phyloP scores from a whole-genome alignment of 148 eudicot species.

The Vaccinium vitisidaea region DNA sequence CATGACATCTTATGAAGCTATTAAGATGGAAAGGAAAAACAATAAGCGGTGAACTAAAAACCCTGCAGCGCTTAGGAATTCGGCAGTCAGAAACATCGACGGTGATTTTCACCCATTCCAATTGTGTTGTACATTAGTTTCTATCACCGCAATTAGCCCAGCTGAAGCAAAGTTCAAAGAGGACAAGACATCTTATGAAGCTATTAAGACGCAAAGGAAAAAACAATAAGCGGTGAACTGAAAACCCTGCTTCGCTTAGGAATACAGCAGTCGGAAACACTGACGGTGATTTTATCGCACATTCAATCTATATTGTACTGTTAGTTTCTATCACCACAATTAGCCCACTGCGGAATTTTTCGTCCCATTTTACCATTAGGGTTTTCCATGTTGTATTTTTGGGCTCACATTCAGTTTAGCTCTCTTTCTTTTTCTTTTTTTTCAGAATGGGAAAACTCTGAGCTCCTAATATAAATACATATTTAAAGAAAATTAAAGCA shows the following conservation, averaged over 20 bases:
- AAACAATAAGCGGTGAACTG: constrained; percentile 29
- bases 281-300: background rate
- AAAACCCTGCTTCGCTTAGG: background rate
- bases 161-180: constrained; percentile 95
- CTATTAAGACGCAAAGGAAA: constrained; percentile 83
- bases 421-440: background rate
- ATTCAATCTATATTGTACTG: background rate
- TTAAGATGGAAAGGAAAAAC: constrained; percentile 73
- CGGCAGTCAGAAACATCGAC: background rate
- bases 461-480: background rate
- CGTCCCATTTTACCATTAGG: background rate
- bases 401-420: background rate
- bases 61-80: background rate
- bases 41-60: constrained; percentile 21
- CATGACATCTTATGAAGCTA: constrained; percentile 84
- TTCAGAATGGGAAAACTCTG: background rate
- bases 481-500: background rate
- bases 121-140: background rate
- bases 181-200: constrained; percentile 78
- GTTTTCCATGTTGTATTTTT: constrained; percentile 6
- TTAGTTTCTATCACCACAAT: background rate
- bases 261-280: background rate
- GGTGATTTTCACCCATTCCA: too few species aligned
- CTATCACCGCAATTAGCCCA: background rate
- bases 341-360: background rate